A percentile compares a stretch with the other conserved stretches of the same genome.
phyloP scores from a whole-genome alignment of 1,139 yeast species.

The Yamadazyma triangularis region DNA sequence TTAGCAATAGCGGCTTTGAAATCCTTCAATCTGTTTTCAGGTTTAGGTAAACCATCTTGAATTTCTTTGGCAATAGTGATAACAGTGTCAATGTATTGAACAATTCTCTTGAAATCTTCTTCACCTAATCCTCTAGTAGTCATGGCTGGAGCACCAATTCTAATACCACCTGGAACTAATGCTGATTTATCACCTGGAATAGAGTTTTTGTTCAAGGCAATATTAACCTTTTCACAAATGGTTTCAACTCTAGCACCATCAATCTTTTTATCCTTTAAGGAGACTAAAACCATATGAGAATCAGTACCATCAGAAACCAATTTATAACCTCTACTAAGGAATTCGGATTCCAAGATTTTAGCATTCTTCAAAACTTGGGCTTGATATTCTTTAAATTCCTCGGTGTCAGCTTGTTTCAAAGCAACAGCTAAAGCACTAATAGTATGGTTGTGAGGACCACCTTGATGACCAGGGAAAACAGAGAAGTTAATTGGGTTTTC shows the following conservation, averaged over 20 bases:
- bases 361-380: slow-evolving; percentile 86
- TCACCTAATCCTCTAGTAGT: slow-evolving; percentile 93
- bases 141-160: slow-evolving; percentile 99
- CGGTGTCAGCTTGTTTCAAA: slow-evolving; percentile 87
- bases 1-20: slow-evolving; percentile 77
- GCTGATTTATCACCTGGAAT: slow-evolving; percentile 99
- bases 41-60: slow-evolving; percentile 74
- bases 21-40: slow-evolving; percentile 90
- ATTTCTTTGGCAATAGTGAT: slow-evolving; percentile 73
- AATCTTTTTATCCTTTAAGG: slow-evolving; percentile 81
- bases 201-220: slow-evolving; percentile 95
- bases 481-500: slow-evolving; percentile 96
- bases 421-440: slow-evolving; percentile 97
- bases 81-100: slow-evolving; percentile 76
- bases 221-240: slow-evolving; percentile 90
- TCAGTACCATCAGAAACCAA: slow-evolving; percentile 95
- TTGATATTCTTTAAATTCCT: slow-evolving; percentile 91
- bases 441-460: slow-evolving; percentile 99
- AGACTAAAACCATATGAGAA: slow-evolving; percentile 91
- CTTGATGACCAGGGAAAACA: slow-evolving; percentile 99
- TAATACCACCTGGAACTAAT: slow-evolving; percentile 94
- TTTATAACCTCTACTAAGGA: slow-evolving; percentile 66
- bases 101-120: slow-evolving; percentile 81
- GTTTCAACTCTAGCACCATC: slow-evolving; percentile 98
- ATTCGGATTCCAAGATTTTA: slow-evolving; percentile 72